These are phyloP conservation scores for Heliocybe sulcata DNA, from an alignment of 1,284 basidiomycete species.

Conservation along the genomic window DNA sequence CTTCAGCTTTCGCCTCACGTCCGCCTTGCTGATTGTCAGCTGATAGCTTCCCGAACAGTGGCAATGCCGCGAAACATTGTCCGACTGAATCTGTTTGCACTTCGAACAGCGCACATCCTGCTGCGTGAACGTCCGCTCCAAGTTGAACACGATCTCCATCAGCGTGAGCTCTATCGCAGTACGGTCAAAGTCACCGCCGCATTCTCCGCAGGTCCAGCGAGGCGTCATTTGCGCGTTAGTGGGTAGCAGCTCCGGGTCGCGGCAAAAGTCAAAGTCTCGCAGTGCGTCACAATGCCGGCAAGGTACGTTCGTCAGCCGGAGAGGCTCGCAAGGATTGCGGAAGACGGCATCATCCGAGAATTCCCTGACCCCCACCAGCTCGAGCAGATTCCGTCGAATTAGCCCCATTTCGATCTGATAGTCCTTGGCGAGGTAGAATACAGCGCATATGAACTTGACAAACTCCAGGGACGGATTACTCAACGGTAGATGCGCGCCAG, in stretches of 20 bases:
- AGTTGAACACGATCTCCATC: slow-evolving; percentile 66
- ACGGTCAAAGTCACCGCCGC: slow-evolving; percentile 86
- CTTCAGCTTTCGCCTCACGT: slow-evolving; percentile 61
- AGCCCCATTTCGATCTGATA: slow-evolving; percentile 83
- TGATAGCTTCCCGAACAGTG: slow-evolving; percentile 83
- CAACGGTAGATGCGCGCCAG: slow-evolving; percentile 77
- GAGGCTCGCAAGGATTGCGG: slow-evolving; percentile 89
- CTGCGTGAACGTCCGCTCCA: slow-evolving; percentile 76
- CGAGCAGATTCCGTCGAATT: slow-evolving; percentile 85
- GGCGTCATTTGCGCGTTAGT: slow-evolving; percentile 33
- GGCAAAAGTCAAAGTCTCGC: slow-evolving; percentile 91
- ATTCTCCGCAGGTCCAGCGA: slow-evolving; percentile 64
- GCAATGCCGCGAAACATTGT: slow-evolving; percentile 84
- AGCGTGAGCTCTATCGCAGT: slow-evolving; percentile 81
- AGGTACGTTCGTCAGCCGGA: slow-evolving; percentile 83
- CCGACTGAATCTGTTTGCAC: slow-evolving; percentile 84
- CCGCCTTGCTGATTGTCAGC: slow-evolving; percentile 62
- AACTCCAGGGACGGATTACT: slow-evolving; percentile 85
- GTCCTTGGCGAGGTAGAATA: slow-evolving; percentile 74
- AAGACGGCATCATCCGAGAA: slow-evolving; percentile 83
- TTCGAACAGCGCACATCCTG: slow-evolving; percentile 87
- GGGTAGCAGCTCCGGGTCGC: slow-evolving; percentile 84
- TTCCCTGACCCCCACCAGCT: slow-evolving; percentile 83
- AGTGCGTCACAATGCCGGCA: slow-evolving; percentile 88
- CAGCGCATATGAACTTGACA: slow-evolving; percentile 83